Percentiles rank a stretch among this genome's conserved stretches.
phyloP scores from a whole-genome alignment of 2,329 filamentous ascomycete species.

The Peltaster fructicola region DNA sequence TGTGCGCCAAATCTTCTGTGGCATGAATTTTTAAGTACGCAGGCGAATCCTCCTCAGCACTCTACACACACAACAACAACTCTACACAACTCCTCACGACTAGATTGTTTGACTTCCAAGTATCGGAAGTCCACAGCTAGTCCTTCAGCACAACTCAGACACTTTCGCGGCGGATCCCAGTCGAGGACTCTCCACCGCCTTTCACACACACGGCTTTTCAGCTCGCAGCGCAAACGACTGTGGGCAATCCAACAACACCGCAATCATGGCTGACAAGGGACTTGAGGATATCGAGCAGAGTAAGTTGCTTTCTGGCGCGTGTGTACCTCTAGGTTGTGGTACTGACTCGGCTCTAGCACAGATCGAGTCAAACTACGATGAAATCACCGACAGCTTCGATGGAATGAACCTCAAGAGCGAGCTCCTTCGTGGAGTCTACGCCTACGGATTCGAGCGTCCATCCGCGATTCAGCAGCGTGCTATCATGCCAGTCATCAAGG shows the following conservation, averaged over 20 bases:
- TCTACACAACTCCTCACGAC: too few species aligned
- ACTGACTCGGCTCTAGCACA: constrained; percentile 55
- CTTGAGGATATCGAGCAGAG: constrained; percentile 95
- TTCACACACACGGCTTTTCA: constrained; percentile 24
- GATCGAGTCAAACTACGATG: constrained; percentile 99
- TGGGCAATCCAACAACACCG: constrained; percentile 34
- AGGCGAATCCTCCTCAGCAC: too few species aligned
- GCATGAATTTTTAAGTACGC: too few species aligned
- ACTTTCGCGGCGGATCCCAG: constrained; percentile 22
- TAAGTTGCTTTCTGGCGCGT: too few species aligned
- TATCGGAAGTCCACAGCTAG: too few species aligned
- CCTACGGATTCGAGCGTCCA: constrained; percentile 99
- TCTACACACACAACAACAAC: too few species aligned
- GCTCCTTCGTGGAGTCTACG: constrained; percentile 96
- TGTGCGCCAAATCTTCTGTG: too few species aligned
- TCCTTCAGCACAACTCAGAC: constrained; percentile 16
- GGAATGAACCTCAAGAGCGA: constrained; percentile 94
- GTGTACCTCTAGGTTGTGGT: too few species aligned
- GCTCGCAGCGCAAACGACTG: constrained; percentile 66
- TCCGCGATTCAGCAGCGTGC: constrained; percentile 99
- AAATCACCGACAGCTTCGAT: constrained; percentile 98
- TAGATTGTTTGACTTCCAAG: too few species aligned
- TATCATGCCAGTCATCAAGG: constrained; percentile 99
- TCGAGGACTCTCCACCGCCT: constrained; percentile 24
- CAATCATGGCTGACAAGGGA: constrained; percentile 99